Base-by-base conservation (phyloP, 768 basidiomycete species). In the Porpolomopsis calyptriformis region DNA sequence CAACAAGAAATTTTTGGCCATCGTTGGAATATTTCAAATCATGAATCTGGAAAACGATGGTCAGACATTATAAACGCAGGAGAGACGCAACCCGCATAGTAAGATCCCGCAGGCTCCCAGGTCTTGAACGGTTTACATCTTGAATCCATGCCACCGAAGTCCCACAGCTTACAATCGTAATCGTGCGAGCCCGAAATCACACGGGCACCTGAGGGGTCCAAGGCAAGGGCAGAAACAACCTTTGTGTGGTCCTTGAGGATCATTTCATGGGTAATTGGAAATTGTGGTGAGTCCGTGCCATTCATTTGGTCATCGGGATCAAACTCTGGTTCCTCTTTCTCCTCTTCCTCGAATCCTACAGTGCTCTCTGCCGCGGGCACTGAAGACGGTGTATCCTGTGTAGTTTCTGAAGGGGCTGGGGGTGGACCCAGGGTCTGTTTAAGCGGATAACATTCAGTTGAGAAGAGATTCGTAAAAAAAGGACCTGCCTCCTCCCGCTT, bases 141-240 rank as follows among this genome's bases (percentile, higher is more conserved):
- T 51, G 73, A 69, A 58, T 88, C 85, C 96, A 99, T 99, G 12
- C 96, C 96, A 55, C 94, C 94, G 64, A 98, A 98, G 64, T 99
- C 96, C 93, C 94, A 99, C 45, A 99, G 64, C 67, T 98, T 98
- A 64, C 85, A 82, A 64, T 99, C 96, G 59, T 98, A 98, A 62
- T 99, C 96, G 66, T 98, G 85, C 16, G 89, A 89, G 12, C 96
- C 96, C 7, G 89, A 86, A 14, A 88, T 65, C 24, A 99, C 66
- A 27, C 96, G 80, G 10, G 94, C 92, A 48, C 96, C 96, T 18
- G 93, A 88, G 5, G 92, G 88, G 64, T 99, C 96, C 39, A 98
- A 68, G 0, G 91, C 74, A 16, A 99, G 69, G 3, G 96, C 91
- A 19, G 93, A 90, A 16, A 98, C 80, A 44, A 96, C 90, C 68